Conservation (phyloP, 179 eudicot species). For the Camellia oleifera region DNA sequence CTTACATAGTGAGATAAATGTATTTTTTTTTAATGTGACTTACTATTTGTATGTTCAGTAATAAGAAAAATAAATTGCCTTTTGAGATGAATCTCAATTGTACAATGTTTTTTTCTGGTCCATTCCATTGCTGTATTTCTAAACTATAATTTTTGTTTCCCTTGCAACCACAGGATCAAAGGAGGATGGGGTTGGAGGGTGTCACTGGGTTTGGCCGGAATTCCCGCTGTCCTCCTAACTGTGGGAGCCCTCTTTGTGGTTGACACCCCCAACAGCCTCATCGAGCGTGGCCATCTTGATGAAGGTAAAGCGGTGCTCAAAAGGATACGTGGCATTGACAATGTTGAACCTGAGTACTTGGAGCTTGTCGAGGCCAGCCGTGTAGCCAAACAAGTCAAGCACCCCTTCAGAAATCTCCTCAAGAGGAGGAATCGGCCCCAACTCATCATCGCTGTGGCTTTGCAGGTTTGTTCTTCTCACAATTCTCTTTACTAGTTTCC, state of each 20-base stretch:
- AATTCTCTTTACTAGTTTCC: not conserved
- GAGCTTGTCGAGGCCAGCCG: conserved; percentile 84
- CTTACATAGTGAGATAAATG: too few species aligned
- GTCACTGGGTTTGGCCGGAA: conserved; percentile 76
- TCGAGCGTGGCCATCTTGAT: conserved; percentile 73
- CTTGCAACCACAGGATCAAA: conserved; percentile 46
- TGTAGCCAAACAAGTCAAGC: conserved; percentile 53
- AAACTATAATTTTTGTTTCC: not conserved
- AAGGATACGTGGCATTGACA: conserved; percentile 70
- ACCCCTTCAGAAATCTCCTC: conserved; percentile 77
- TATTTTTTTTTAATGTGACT: too few species aligned
- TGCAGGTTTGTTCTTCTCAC: conserved; percentile 50
- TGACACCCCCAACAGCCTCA: conserved; percentile 82
- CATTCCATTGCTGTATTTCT: not conserved
- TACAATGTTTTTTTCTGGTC: too few species aligned
- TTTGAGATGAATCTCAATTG: too few species aligned
- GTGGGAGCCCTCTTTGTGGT: conserved; percentile 69
- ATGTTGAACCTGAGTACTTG: conserved; percentile 72
- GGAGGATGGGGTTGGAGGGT: conserved; percentile 96
- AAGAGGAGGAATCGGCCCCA: conserved; percentile 65
- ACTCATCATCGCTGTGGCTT: conserved; percentile 58
- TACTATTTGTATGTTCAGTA: too few species aligned
- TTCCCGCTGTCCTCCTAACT: conserved; percentile 68
- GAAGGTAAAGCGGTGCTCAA: conserved; percentile 70
- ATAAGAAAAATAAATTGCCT: too few species aligned